phyloP scores from a whole-genome alignment of 2,329 filamentous ascomycete genomes.

The Curvularia hawaiiensis region DNA sequence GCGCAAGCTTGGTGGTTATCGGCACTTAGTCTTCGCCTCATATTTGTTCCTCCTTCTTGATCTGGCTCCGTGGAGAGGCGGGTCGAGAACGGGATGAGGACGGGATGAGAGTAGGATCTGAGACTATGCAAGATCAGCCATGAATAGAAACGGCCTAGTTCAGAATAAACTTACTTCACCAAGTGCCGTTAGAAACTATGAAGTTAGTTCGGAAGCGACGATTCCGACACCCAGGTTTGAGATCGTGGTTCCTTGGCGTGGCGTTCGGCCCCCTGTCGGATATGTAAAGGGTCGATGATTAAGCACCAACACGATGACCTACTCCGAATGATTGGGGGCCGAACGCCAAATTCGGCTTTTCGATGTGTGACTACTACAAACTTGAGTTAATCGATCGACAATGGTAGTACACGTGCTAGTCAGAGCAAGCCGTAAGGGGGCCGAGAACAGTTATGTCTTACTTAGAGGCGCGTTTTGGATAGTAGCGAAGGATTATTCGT shows the following conservation, averaged over 20 bases:
- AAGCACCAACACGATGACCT: not conserved
- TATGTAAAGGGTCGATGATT: slow-evolving; percentile 1
- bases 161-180: not conserved
- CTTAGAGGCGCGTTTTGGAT: not conserved
- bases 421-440: not conserved
- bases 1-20: not conserved
- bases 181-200: not conserved
- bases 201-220: not conserved
- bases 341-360: not conserved
- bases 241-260: not conserved
- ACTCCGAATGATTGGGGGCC: not conserved
- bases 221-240: not conserved
- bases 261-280: not conserved
- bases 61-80: not conserved
- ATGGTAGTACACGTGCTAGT: not conserved
- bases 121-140: not conserved
- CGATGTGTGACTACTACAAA: not conserved
- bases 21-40: not conserved
- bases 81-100: not conserved
- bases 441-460: not conserved
- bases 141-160: not conserved
- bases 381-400: not conserved
- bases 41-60: not conserved
- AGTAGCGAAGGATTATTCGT: not conserved
- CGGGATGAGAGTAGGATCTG: not conserved